A percentile compares a stretch with the other conserved stretches of the same genome.
These are phyloP conservation scores for Tillandsia leiboldiana DNA, from an alignment of 176 grass and related monocot genomes.

Conservation along the genomic window DNA sequence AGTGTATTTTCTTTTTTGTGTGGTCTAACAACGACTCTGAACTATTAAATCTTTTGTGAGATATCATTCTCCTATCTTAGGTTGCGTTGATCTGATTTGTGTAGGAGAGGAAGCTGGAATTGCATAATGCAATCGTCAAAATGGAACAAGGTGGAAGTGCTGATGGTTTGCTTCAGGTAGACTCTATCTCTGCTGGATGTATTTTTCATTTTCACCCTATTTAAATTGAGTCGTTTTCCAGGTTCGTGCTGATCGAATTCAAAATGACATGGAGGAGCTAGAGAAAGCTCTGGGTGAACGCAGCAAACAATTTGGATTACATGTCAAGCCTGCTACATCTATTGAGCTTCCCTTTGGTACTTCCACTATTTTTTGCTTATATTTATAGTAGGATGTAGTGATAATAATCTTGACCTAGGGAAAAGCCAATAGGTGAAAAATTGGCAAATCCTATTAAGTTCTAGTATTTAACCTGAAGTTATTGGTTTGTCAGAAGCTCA, in stretches of 20 bases:
- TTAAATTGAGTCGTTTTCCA: slow-evolving; percentile 21
- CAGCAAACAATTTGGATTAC: slow-evolving; percentile 77
- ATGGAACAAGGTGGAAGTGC: slow-evolving; percentile 97
- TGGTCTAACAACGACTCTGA: background rate
- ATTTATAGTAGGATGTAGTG: background rate
- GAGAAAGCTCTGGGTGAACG: slow-evolving; percentile 85
- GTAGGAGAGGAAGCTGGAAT: slow-evolving; percentile 93
- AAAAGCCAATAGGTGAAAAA: background rate
- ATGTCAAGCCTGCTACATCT: slow-evolving; percentile 69
- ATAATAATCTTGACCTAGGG: background rate
- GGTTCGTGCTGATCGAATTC: slow-evolving; percentile 97
- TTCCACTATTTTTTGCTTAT: slow-evolving; percentile 8
- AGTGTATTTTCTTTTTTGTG: slow-evolving; percentile 3
- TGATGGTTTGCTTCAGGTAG: slow-evolving; percentile 98
- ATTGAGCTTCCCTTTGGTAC: slow-evolving; percentile 91
- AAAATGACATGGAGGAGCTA: slow-evolving; percentile 90
- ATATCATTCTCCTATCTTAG: slow-evolving; percentile 4
- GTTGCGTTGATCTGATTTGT: slow-evolving; percentile 19
- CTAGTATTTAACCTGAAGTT: background rate
- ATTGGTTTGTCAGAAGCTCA: background rate
- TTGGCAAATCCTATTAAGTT: background rate
- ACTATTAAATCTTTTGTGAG: too few species aligned
- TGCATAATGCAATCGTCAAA: slow-evolving; percentile 85
- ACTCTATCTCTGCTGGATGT: slow-evolving; percentile 18
- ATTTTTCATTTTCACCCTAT: slow-evolving; percentile 6